Conservation (phyloP, 352 stramenopile genomes). For the Globisporangium polare region DNA sequence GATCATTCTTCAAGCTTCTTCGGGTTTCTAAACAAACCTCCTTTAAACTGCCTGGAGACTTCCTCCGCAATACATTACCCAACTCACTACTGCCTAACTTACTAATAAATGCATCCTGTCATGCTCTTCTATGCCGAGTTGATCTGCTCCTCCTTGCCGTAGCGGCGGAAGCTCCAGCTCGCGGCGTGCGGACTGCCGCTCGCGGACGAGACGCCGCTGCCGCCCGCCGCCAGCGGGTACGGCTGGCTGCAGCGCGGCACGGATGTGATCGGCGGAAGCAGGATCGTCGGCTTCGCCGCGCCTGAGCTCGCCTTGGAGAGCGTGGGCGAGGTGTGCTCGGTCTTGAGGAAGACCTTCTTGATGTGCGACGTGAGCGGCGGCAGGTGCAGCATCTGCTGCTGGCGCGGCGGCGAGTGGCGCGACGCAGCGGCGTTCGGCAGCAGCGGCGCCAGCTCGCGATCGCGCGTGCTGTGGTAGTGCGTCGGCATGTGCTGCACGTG, state of each 20-base stretch:
- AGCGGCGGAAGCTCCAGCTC: conserved; percentile 8
- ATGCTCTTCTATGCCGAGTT: conserved; percentile 10
- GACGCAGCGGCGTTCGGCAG: background rate
- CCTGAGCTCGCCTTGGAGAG: background rate
- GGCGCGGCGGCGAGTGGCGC: background rate
- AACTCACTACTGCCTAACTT: background rate
- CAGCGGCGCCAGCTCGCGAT: conserved; percentile 6
- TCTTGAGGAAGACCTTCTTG: background rate
- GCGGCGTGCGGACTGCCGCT: background rate
- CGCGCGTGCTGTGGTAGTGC: background rate
- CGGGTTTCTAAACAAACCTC: too few species aligned
- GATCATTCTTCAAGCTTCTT: too few species aligned
- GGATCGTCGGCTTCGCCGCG: conserved; percentile 10
- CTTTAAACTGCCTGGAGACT: background rate
- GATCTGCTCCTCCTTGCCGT: conserved; percentile 10
- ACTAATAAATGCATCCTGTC: background rate
- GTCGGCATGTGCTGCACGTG: background rate
- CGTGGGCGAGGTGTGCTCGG: background rate
- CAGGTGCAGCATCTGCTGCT: conserved; percentile 6
- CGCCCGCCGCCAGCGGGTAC: background rate
- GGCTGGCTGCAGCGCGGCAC: conserved; percentile 10
- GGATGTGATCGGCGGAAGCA: conserved; percentile 15
- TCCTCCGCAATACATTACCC: background rate
- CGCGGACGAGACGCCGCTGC: background rate
- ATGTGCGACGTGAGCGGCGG: conserved; percentile 11